Conservation (phyloP, 164 flowering plant species). For the Echeveria elegans region DNA sequence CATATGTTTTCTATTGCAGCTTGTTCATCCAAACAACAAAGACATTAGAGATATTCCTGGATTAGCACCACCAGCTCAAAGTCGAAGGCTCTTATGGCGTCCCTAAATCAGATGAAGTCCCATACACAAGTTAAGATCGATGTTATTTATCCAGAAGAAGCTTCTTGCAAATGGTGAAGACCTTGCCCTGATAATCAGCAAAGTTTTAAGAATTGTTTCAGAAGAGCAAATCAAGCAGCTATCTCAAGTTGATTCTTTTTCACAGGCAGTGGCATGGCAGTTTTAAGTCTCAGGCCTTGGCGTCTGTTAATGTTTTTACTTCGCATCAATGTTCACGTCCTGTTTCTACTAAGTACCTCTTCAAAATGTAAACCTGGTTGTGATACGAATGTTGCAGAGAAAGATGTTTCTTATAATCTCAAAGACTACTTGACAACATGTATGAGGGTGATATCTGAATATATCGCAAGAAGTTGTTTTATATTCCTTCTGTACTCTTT, state of each 20-base stretch:
- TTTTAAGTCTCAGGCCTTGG: too few species aligned
- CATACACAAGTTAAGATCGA: not conserved
- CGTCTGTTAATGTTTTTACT: not conserved
- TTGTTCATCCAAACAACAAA: constrained; percentile 80
- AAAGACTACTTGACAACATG: too few species aligned
- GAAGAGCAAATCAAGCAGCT: too few species aligned
- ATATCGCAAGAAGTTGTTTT: too few species aligned
- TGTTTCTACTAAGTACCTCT: too few species aligned
- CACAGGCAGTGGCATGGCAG: not conserved
- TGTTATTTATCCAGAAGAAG: not conserved
- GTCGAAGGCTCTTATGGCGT: constrained; percentile 58
- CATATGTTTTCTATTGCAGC: constrained; percentile 27
- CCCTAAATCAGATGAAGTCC: not conserved
- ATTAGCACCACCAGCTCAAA: constrained; percentile 71
- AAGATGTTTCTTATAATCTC: too few species aligned
- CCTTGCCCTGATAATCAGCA: not conserved
- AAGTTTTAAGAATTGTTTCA: not conserved
- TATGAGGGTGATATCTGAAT: too few species aligned
- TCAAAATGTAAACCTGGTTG: too few species aligned
- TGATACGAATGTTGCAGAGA: too few species aligned
- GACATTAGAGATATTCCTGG: constrained; percentile 88
- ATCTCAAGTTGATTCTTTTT: not conserved
- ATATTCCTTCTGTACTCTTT: too few species aligned
- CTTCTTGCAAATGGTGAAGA: not conserved
- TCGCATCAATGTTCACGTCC: too few species aligned